A percentile compares a stretch with the other conserved stretches of the same genome.
phyloP scores from a whole-genome alignment of 345 rosid genomes.

The Gossypium stocksii region DNA sequence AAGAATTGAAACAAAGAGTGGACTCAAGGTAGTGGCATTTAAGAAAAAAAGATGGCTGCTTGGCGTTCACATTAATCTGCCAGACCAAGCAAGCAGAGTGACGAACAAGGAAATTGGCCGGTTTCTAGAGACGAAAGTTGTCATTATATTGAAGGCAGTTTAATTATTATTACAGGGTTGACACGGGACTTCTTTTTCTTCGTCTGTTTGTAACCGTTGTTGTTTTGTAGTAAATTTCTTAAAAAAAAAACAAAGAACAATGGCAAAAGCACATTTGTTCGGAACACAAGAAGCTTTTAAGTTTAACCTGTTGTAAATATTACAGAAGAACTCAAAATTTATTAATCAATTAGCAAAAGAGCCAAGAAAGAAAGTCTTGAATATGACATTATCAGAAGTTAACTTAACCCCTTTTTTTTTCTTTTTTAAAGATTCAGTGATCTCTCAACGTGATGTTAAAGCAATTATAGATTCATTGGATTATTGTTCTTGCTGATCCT shows the following conservation, averaged over 20 bases:
- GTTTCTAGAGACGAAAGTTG: background rate
- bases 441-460: too few species aligned
- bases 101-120: background rate
- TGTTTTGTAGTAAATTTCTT: background rate
- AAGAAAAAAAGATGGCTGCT: background rate
- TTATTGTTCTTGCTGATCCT: too few species aligned
- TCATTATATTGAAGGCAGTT: background rate
- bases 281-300: background rate
- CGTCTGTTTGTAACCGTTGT: background rate
- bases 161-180: background rate
- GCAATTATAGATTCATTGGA: too few species aligned
- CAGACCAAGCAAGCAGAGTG: background rate
- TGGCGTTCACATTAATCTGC: conserved; percentile 3
- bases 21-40: conserved; percentile 9
- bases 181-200: background rate
- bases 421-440: too few species aligned
- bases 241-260: background rate
- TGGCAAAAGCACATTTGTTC: background rate
- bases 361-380: too few species aligned
- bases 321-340: too few species aligned
- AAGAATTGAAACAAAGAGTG: background rate
- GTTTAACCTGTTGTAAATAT: too few species aligned
- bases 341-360: too few species aligned
- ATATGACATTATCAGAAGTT: too few species aligned
- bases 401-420: too few species aligned